Conservation (phyloP, 73 alveolate genomes). For the Urostyla sp. region DNA sequence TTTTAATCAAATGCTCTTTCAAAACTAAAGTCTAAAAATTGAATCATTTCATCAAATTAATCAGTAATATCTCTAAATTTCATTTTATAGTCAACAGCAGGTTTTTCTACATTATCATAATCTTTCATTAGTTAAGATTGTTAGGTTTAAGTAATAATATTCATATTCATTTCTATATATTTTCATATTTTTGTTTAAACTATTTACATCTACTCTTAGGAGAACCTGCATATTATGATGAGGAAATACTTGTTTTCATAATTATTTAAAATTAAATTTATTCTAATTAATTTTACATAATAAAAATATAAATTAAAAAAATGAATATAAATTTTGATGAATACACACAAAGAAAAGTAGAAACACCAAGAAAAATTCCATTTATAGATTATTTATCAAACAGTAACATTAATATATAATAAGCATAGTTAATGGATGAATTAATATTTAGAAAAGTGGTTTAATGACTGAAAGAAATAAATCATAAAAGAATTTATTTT, state of each 20-base stretch:
- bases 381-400: not conserved
- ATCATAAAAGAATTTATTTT: too few relatives aligned
- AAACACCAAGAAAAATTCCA: too few relatives aligned
- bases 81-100: slow-evolving; percentile 32
- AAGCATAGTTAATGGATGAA: not conserved
- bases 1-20: slow-evolving; percentile 49
- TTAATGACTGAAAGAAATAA: too few relatives aligned
- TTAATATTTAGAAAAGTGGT: too few relatives aligned
- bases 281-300: not conserved
- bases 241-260: not conserved
- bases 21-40: slow-evolving; percentile 53
- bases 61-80: slow-evolving; percentile 30
- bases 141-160: not conserved
- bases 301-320: slow-evolving; percentile 1
- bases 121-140: not conserved
- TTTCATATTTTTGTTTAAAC: not conserved
- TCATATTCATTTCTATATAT: too few relatives aligned
- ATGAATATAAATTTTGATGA: slow-evolving; percentile 10
- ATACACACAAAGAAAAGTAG: not conserved
- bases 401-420: not conserved
- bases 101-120: slow-evolving; percentile 6
- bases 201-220: too few relatives aligned
- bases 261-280: not conserved
- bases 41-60: slow-evolving; percentile 40
- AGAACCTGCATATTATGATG: not conserved